Percentiles rank a stretch among this genome's conserved stretches.
phyloP scores from a whole-genome alignment of 2,329 filamentous ascomycete species.

The Exophiala aquamarina region DNA sequence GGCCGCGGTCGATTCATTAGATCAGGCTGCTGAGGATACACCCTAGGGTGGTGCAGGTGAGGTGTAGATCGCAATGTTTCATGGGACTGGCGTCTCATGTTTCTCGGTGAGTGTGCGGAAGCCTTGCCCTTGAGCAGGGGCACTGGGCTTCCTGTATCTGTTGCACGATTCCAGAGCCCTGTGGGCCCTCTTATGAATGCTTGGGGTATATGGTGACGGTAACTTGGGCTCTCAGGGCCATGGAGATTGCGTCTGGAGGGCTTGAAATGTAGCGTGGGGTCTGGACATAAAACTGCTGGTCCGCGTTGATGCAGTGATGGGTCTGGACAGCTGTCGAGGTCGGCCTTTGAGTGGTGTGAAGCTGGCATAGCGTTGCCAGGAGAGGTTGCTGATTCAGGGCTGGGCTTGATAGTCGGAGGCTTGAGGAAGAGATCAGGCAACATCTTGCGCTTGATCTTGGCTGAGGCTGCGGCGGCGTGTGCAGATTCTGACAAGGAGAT shows the following conservation, averaged over 20 bases:
- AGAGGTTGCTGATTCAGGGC: conserved; percentile 5
- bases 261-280: conserved; percentile 20
- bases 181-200: conserved; percentile 1
- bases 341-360: conserved; percentile 4
- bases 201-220: neutral
- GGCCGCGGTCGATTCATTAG: conserved; percentile 3
- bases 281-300: conserved; percentile 21
- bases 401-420: conserved; percentile 9
- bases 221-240: neutral
- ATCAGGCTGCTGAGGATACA: conserved; percentile 5
- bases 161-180: conserved; percentile 20
- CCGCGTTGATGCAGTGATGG: conserved; percentile 19
- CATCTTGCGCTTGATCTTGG: conserved; percentile 26
- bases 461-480: conserved; percentile 28
- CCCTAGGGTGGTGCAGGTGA: conserved; percentile 1
- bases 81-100: conserved; percentile 8
- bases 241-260: conserved; percentile 2
- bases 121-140: conserved; percentile 20
- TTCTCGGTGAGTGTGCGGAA: conserved; percentile 6
- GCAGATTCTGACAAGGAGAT: conserved; percentile 25
- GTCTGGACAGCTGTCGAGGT: conserved; percentile 18
- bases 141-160: conserved; percentile 29
- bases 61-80: conserved; percentile 7
- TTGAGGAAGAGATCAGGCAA: conserved; percentile 18
- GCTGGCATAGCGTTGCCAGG: too few species aligned